Evolutionary conservation across 2,329 filamentous ascomycete species (phyloP), one percentile per base, ranked within the genome.

Genomic region (Fusarium tupiense): DNA sequence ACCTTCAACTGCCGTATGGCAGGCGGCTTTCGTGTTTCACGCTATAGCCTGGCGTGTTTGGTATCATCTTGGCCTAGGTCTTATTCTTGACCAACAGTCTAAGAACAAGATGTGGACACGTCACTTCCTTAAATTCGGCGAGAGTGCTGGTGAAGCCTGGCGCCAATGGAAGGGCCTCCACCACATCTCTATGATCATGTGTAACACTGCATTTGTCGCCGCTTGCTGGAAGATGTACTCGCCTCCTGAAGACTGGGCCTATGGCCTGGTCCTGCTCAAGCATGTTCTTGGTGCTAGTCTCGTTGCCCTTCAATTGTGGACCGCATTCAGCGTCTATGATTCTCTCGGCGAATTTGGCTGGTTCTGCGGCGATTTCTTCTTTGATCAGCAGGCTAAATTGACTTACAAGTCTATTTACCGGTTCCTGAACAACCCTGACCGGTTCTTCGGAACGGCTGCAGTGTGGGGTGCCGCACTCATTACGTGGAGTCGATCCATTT

Each of bases 291-390:
- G 96, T 49, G 87, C 89, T 57, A 90, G 93, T 60, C 86, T 98
- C 73, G 91, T 98, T 67, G 91, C 93, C 17, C 88, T 99, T 58
- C 96, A 99, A 80, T 84, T 97, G 24, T 99, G 96, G 96, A 98
- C 95, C 3, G 92, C 94, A 4, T 87, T 93, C 74, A 98, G 95
- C 82, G 95, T 98, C 76, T 97, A 98, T 82, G 95, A 98, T 58
- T 97, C 94, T 5, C 90, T 99, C 0, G 96, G 96, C 64, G 96
- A 99, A 80, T 99, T 98, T 79, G 96, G 96, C 77, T 99, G 96
- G 96, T 98, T 98, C 86, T 98, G 95, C 80, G 96, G 96, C 24
- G 96, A 99, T 81, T 99, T 98, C 86, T 98, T 99, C 87, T 98
- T 96, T 81, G 94, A 98, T 71, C 92, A 94, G 52, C 90, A 92